Base-by-base conservation (phyloP, 495 filamentous ascomycete species). In the Trichodelitschia bisporula region DNA sequence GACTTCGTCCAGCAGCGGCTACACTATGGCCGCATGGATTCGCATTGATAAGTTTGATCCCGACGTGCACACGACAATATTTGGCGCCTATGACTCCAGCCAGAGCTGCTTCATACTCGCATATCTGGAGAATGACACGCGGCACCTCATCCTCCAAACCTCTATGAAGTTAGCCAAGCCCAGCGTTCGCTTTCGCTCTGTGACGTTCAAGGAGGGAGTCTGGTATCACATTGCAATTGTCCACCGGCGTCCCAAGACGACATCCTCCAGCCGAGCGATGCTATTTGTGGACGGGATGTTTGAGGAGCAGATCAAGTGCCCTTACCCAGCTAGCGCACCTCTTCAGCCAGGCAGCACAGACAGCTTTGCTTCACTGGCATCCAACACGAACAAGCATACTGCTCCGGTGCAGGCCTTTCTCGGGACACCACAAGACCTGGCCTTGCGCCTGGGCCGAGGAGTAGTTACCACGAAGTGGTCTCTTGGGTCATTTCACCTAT, bases 201-300 rank as follows among this genome's bases (percentile, higher is more conserved):
- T 66, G 3, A 53, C 57, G 2, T 93, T 97, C 43, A 52, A 73
- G 37, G 58, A 72, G 30, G 55, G 65, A 18, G 57, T 52, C 37
- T 95, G 86, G 89, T 95, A 97, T 48, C 84, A 97, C 48, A 64
- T 97, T 44, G 73, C 69, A 29, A 50, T 97, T 21, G 72, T 79
- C 21, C 86, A 97, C 47, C 65, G 70, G 30, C 68, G 70, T 28
- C 67, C 72, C 3, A 75, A 66, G 43, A 62, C 72, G n/a, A 66
- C 77, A 34, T 60, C 62, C 4, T 66, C 75, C 9, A 77, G 80
- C 34, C 77, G 78, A 37, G 89, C 86, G 20, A 73, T 76, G 13
- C 59, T 97, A 14, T 92, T 83, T 45, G 67, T 97, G 32, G 66
- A 95, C 46, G 86, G 86, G 26, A 78, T 91, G 45, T 91, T 95